Conservation (phyloP, 345 rosid genomes). For the Salix udensis region DNA sequence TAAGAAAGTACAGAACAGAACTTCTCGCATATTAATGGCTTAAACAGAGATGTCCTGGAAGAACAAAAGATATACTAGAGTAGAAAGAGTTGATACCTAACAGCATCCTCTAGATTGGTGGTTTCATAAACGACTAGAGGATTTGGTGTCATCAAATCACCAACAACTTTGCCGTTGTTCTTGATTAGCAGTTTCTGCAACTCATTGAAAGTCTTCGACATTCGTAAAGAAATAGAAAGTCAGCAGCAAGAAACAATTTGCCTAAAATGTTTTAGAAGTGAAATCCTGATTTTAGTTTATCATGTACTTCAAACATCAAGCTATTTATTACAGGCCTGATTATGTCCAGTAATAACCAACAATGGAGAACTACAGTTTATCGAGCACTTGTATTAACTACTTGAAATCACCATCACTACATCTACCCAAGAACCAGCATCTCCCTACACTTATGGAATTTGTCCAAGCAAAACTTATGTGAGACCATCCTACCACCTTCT, state of each 20-base stretch:
- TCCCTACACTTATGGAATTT: not conserved
- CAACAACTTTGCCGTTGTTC: conserved; percentile 79
- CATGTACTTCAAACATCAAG: not conserved
- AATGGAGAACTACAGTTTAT: not conserved
- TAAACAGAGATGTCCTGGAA: not conserved
- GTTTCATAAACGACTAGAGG: conserved; percentile 74
- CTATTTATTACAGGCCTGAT: not conserved
- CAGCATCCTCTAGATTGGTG: conserved; percentile 85
- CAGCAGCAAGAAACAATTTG: not conserved
- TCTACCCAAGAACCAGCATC: not conserved
- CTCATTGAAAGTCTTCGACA: conserved; percentile 66
- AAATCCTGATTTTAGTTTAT: not conserved
- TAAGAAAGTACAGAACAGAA: not conserved
- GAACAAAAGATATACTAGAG: not conserved
- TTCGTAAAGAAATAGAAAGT: conserved; percentile 15
- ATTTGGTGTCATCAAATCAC: conserved; percentile 90
- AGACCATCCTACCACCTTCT: no score
- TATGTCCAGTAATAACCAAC: not conserved
- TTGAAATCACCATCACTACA: not conserved
- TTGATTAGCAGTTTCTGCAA: conserved; percentile 71
- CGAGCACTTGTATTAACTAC: not conserved
- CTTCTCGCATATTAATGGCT: not conserved
- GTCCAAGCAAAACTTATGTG: not conserved
- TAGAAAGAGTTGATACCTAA: conserved; percentile 41
- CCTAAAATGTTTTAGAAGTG: not conserved